Evolutionary conservation across 169 alveolate genomes (phyloP), one percentile per base, ranked within the genome.

Genomic region (Plasmodium malariae): DNA sequence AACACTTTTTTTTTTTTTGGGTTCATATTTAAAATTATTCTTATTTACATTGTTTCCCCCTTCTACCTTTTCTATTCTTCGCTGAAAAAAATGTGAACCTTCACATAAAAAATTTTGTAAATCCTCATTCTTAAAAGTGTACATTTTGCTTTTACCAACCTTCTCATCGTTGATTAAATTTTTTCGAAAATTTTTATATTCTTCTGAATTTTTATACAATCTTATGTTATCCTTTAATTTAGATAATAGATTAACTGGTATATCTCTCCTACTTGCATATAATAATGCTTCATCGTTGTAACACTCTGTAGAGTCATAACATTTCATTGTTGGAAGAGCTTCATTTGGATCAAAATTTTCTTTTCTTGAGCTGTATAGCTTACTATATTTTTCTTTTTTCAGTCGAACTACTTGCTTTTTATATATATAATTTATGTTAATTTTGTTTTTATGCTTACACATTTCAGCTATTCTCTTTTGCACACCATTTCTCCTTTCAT

Each of bases 41-140:
- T 14, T 54, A 32, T 36, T 34, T 17, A 45, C n/a, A 0, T 9
- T 37, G 57, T 24, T 65, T 12, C 40, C 14, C 12, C 5, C 34
- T 24, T 12, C 7, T 24, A 30, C 32, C 57, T 48, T 17, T 37
- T 48, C 34, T 19, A 28, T 36, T 32, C 14, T 32, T 24, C 11
- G 24, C 14, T 14, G 28, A 37, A 37, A 24, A 30, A n/a, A n/a
- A n/a, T 37, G 59, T 65, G 74, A 45, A 0, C 74, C 19, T 36
- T 65, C 51, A 17, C 34, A 3, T 65, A 65, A 24, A 30, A 32
- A 65, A 45, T 36, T 19, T 45, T 65, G 26, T 48, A 65, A 4
- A 19, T 65, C 74, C 34, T 65, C 74, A 65, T 36, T 65, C 2
- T 40, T 36, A 30, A 65, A 45, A 30, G 74, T 36, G 74, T n/a